Conservation (phyloP, 257 asterid species). For the Echium plantagineum region DNA sequence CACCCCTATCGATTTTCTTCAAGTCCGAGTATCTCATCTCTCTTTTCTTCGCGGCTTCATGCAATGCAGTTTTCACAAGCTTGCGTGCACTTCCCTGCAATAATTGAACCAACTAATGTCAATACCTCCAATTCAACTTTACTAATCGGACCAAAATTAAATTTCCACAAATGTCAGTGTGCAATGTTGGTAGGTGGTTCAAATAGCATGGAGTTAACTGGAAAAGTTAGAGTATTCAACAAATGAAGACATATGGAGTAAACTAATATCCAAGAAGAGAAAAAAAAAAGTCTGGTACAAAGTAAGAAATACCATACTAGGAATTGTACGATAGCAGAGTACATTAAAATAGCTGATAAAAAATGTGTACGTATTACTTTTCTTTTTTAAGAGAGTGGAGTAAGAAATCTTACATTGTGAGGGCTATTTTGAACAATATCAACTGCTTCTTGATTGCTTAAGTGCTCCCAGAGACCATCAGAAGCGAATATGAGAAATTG, state of each 20-base stretch:
- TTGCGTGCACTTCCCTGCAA: slow-evolving; percentile 39
- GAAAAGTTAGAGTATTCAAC: too few species aligned
- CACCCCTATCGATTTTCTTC: slow-evolving; percentile 41
- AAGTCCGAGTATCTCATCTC: slow-evolving; percentile 47
- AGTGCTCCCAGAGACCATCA: slow-evolving; percentile 53
- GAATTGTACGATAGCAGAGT: too few species aligned
- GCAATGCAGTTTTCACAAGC: slow-evolving; percentile 40
- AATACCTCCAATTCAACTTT: neutral
- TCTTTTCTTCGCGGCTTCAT: slow-evolving; percentile 47
- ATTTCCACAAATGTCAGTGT: too few species aligned
- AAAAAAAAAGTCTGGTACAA: too few species aligned
- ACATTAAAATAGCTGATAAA: neutral
- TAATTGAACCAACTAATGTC: neutral
- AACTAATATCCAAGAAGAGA: too few species aligned
- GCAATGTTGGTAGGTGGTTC: too few species aligned
- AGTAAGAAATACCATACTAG: too few species aligned
- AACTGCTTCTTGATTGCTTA: slow-evolving; percentile 42
- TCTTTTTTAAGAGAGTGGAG: neutral
- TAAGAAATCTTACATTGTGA: slow-evolving; percentile 23
- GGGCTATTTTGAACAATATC: slow-evolving; percentile 38
- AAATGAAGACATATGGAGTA: too few species aligned
- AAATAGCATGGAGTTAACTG: too few species aligned
- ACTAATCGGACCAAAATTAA: too few species aligned
- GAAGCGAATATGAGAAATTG: slow-evolving; percentile 45
- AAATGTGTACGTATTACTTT: too few species aligned